phyloP scores from a whole-genome alignment of 179 eudicot species.

The Pouteria campechiana region DNA sequence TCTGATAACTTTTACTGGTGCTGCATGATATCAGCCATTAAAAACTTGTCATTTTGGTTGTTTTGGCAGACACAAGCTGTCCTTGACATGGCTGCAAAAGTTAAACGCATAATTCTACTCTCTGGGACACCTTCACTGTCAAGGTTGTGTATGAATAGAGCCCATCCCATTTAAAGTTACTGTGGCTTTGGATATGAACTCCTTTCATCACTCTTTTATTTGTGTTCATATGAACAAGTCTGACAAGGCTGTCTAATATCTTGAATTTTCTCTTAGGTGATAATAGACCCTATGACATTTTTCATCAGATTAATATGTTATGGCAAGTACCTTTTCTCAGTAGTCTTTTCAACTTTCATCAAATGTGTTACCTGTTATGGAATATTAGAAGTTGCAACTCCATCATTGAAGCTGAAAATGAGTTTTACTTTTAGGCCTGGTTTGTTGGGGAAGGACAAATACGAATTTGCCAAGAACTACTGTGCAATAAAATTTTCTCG shows the following conservation, averaged over 20 bases:
- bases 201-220: too few relatives aligned
- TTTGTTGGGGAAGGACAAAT: constrained; percentile 78
- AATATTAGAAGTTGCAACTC: not conserved
- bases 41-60: constrained; percentile 3
- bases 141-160: too few relatives aligned
- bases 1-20: too few relatives aligned
- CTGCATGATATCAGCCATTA: too few relatives aligned
- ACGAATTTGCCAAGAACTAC: constrained; percentile 84
- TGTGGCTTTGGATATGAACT: too few relatives aligned
- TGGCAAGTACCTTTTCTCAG: constrained; percentile 48
- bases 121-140: constrained; percentile 98
- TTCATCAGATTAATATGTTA: constrained; percentile 89
- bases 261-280: constrained; percentile 61
- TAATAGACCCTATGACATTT: constrained; percentile 94
- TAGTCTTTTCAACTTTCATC: not conserved
- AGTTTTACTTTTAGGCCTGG: constrained; percentile 65
- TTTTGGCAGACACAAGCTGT: constrained; percentile 57
- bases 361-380: not conserved
- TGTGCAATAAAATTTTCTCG: constrained; percentile 36
- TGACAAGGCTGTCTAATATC: too few relatives aligned
- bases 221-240: too few relatives aligned
- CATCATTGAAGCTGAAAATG: not conserved
- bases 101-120: constrained; percentile 56
- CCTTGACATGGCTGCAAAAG: constrained; percentile 71
- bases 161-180: too few relatives aligned